Evolutionary conservation across 106 monocot genomes (phyloP), one percentile per base, ranked within the genome.

Genomic region (Dioscorea alata): DNA sequence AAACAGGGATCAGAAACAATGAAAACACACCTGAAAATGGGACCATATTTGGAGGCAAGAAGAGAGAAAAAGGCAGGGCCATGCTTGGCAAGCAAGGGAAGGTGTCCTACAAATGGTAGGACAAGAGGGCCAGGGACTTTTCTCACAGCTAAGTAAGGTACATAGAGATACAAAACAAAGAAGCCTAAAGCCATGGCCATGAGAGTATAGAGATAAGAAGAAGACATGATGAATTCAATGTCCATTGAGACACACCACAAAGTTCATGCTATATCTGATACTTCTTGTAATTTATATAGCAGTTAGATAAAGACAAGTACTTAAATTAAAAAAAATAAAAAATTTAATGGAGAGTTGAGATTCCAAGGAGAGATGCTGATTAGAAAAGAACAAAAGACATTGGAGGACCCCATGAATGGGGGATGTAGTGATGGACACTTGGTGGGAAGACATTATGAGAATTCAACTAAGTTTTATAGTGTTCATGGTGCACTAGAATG

Each of bases 61-160:
- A 76, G 32, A 25, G 70, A 51, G 63, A 85, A 74, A 4, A 81
- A 48, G 35, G 82, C 82, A 0, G 84, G 81, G 0, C 88, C 88
- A 28, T 78, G 59, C 70, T 76, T 76, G 57, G 84, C 84, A 18
- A 88, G 71, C 69, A 88, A 79, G 16, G 73, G 85, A 8, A 85
- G 74, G 49, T 89, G 89, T 0, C 89, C 89, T 15, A 89, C 24
- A 8, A 82, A 76, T 15, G 85, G 85, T 8, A 71, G 51, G 15
- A 70, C 3, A 2, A 85, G 82, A 71, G 89, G 89, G 5, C 89
- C 89, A 2, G 89, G 89, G 8, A 89, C 76, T 52, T 60, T 82
- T 64, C 85, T 82, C 62, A 89, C 69, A 31, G 23, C 53, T 75
- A 78, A 86, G 65, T 70, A 76, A 2, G 86, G 82, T 10, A 71